These are phyloP conservation scores for Chlorella sorokiniana DNA, from an alignment of 139 green algal species.

Conservation along the genomic window DNA sequence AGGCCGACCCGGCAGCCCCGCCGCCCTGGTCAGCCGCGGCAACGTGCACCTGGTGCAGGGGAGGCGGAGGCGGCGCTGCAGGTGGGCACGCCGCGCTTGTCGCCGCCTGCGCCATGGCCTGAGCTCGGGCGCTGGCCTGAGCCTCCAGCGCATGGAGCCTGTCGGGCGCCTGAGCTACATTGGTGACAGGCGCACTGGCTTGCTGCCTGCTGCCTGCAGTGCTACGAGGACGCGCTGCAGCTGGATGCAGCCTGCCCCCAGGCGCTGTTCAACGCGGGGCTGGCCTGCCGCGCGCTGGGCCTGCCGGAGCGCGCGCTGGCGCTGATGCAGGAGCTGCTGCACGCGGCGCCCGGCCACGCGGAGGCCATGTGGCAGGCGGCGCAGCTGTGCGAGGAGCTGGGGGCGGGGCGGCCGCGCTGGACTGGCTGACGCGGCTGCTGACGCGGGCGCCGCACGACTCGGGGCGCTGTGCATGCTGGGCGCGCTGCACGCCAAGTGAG, in stretches of 20 bases:
- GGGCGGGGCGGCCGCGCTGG: constrained; percentile 65
- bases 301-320: constrained; percentile 55
- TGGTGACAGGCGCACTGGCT: no score
- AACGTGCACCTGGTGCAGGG: constrained; percentile 27
- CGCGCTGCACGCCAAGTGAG: constrained; percentile 66
- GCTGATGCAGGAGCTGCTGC: constrained; percentile 75
- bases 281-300: constrained; percentile 60
- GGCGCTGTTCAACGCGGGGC: constrained; percentile 79
- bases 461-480: constrained; percentile 78
- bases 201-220: background rate
- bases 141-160: no score
- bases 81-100: background rate
- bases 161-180: no score
- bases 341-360: constrained; percentile 70
- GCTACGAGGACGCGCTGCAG: constrained; percentile 73
- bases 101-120: no score
- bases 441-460: constrained; percentile 76
- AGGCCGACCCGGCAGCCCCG: constrained; percentile 80
- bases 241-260: constrained; percentile 82
- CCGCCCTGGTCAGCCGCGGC: constrained; percentile 66
- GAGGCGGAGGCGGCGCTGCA: constrained; percentile 26
- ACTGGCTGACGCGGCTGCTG: constrained; percentile 83
- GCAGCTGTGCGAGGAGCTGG: constrained; percentile 68
- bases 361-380: constrained; percentile 76
- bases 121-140: no score